Percentiles rank a stretch among this genome's conserved stretches.
Conservation (phyloP, 352 stramenopile genomes). For the Globisporangium acanthophoron region DNA sequence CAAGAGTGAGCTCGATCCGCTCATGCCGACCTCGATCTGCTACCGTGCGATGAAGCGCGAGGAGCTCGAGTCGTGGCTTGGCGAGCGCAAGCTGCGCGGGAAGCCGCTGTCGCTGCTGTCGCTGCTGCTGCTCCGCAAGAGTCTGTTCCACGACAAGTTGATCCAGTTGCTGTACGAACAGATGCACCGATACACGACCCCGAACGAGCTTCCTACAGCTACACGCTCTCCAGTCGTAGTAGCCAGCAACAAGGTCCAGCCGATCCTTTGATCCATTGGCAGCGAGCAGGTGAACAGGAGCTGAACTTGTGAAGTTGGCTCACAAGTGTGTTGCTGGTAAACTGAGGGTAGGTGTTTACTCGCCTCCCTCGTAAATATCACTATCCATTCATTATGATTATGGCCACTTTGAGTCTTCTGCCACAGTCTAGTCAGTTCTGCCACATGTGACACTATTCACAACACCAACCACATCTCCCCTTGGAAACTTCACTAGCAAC, state of each 20-base stretch:
- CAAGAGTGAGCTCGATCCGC: slow-evolving; percentile 2
- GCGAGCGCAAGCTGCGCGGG: slow-evolving; percentile 2
- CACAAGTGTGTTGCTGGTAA: not conserved
- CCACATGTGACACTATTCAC: not conserved
- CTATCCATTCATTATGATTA: not conserved
- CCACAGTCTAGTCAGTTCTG: not conserved
- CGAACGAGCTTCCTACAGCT: too few relatives aligned
- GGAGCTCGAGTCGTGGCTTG: too few relatives aligned
- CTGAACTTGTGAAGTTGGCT: too few relatives aligned
- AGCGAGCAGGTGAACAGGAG: too few relatives aligned
- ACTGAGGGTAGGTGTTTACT: not conserved
- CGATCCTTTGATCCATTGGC: too few relatives aligned
- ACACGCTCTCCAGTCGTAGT: too few relatives aligned
- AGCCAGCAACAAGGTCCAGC: too few relatives aligned
- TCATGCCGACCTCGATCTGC: too few relatives aligned
- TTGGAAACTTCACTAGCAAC: not conserved
- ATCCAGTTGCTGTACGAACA: slow-evolving; percentile 6
- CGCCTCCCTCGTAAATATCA: not conserved
- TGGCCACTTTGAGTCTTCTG: not conserved
- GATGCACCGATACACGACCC: not conserved
- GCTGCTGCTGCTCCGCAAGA: not conserved
- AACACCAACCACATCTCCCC: not conserved
- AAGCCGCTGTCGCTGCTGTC: not conserved
- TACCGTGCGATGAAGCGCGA: too few relatives aligned
- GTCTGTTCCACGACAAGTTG: slow-evolving; percentile 8